Conservation (phyloP, 164 flowering plant species). For the Santalum album region DNA sequence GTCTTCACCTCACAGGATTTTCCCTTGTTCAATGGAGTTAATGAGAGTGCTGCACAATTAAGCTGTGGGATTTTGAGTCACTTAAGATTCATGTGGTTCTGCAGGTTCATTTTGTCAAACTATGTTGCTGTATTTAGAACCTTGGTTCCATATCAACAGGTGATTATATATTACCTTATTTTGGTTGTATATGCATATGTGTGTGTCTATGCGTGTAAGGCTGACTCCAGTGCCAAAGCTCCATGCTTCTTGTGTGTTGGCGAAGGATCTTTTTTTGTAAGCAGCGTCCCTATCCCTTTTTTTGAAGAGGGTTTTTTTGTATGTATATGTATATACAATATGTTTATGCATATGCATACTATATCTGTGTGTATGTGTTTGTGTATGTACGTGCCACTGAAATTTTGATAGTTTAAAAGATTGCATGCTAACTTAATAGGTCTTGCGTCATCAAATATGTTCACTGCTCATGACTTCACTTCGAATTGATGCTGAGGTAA, state of each 20-base stretch:
- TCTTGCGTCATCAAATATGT: constrained; percentile 84
- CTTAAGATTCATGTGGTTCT: neutral
- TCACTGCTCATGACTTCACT: constrained; percentile 98
- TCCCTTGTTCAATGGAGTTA: too few species aligned
- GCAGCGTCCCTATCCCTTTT: too few species aligned
- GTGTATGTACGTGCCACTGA: constrained; percentile 5
- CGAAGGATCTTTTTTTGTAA: too few species aligned
- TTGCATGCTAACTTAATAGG: constrained; percentile 33
- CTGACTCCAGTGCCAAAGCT: too few species aligned
- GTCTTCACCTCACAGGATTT: too few species aligned
- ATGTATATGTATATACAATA: too few species aligned
- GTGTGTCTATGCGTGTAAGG: too few species aligned
- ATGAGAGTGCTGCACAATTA: too few species aligned
- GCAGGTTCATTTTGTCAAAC: constrained; percentile 86
- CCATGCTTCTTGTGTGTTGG: too few species aligned
- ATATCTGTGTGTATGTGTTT: too few species aligned
- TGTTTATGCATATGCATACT: too few species aligned
- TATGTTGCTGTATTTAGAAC: constrained; percentile 74
- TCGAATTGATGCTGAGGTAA: constrained; percentile 87
- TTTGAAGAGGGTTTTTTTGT: too few species aligned
- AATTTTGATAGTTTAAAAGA: constrained; percentile 5
- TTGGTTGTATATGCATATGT: neutral
- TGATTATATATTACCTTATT: constrained; percentile 12
- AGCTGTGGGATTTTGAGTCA: neutral
- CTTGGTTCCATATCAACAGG: constrained; percentile 79